Conservation (phyloP, 371 early-diverging fungal genomes). For the Chytridiales sp. region DNA sequence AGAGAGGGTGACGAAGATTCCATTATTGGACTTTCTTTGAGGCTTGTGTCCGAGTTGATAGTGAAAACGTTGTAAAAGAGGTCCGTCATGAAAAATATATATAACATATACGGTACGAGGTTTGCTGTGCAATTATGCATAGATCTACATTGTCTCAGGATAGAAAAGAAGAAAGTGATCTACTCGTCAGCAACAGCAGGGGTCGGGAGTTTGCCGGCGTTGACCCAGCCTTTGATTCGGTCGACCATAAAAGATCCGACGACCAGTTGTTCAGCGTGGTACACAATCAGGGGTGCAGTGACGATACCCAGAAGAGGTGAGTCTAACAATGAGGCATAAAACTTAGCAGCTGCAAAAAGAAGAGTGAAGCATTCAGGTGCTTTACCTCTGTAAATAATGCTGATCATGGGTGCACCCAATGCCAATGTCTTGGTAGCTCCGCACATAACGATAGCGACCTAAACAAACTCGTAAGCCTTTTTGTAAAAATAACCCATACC, state of each 20-base stretch:
- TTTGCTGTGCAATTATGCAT: too few relatives aligned
- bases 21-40: constrained; percentile 48
- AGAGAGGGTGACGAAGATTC: constrained; percentile 44
- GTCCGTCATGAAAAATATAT: too few relatives aligned
- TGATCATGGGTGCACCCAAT: constrained; percentile 75
- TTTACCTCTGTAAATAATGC: constrained; percentile 59
- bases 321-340: background rate
- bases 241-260: constrained; percentile 63
- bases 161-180: too few relatives aligned
- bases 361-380: constrained; percentile 8
- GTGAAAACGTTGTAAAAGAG: background rate
- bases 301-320: constrained; percentile 58
- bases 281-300: constrained; percentile 66
- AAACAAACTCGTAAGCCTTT: background rate
- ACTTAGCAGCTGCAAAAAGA: background rate
- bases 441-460: constrained; percentile 59
- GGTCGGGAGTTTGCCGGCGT: constrained; percentile 2
- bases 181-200: background rate
- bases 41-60: constrained; percentile 20
- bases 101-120: too few relatives aligned
- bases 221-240: constrained; percentile 59
- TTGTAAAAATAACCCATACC: background rate
- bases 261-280: constrained; percentile 73
- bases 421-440: constrained; percentile 77
- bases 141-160: too few relatives aligned